Percentiles rank a stretch among this genome's conserved stretches.
phyloP scores from a whole-genome alignment of 75 land plant species.

The Sequoia sempervirens region DNA sequence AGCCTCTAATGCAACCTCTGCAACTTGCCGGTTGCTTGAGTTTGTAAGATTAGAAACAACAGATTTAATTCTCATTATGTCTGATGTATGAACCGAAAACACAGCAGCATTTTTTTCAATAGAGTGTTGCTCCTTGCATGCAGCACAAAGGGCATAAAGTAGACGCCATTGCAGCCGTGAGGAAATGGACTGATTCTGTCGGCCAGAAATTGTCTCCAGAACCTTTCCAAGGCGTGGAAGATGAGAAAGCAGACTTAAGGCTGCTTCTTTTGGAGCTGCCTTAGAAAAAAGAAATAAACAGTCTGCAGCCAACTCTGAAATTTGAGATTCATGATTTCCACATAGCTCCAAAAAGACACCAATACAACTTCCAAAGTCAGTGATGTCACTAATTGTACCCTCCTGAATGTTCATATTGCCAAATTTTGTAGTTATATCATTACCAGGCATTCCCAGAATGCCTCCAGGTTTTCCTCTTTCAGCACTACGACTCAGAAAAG shows the following conservation, averaged over 20 bases:
- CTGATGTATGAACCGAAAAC: constrained; percentile 35
- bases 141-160: constrained; percentile 60
- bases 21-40: constrained; percentile 48
- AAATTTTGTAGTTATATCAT: constrained; percentile 13
- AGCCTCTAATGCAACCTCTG: constrained; percentile 59
- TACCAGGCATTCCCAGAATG: constrained; percentile 23
- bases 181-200: constrained; percentile 19
- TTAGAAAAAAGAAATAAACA: constrained; percentile 70
- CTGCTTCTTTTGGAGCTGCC: constrained; percentile 72
- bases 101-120: constrained; percentile 30
- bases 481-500: constrained; percentile 60
- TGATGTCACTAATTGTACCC: constrained; percentile 54
- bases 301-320: constrained; percentile 85
- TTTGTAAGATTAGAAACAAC: constrained; percentile 46
- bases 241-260: constrained; percentile 56
- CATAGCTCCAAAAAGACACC: constrained; percentile 75
- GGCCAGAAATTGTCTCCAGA: constrained; percentile 31
- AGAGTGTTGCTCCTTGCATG: constrained; percentile 64
- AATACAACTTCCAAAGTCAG: constrained; percentile 63
- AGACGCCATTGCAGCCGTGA: constrained; percentile 44
- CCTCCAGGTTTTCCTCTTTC: constrained; percentile 31
- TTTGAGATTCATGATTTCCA: constrained; percentile 37
- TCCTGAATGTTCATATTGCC: constrained; percentile 22
- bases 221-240: constrained; percentile 38
- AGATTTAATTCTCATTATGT: constrained; percentile 41